Evolutionary conservation across 2,329 filamentous ascomycete species (phyloP), one percentile per base, ranked within the genome.

Genomic region (Exophiala xenobiotica): DNA sequence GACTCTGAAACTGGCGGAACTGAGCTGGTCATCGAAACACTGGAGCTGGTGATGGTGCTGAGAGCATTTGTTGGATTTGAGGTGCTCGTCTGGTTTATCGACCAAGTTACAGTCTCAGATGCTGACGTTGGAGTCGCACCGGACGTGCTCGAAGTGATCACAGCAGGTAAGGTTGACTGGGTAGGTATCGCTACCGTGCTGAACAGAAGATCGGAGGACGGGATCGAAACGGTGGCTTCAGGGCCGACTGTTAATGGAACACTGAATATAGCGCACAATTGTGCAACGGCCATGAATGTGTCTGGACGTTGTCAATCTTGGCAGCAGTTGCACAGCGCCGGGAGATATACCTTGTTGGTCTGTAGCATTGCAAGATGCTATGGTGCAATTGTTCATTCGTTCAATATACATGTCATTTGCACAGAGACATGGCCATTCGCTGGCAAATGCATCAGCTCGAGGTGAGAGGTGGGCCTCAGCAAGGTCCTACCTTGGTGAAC

Each of bases 391-490:
- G 38, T 56, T 58, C 45, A 61, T 33, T 12, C 48, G 42, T 33
- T 59, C 51, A 20, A 62, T 52, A 19, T 60, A 62, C 27, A 49
- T 50, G 37, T 54, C 39, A 26, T 58, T 45, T 22, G 47, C 46
- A 37, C 60, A 62, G n/a, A 62, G 52, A 41, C 60, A 62, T 33
- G 56, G 33, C 60, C 60, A 62, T 51, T 61, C 40, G 26, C 53
- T 58, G 8, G 16, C 24, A 19, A 2, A 7, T 12, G 12, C 6
- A 12, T 27, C 24, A 27, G 24, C 11, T 31, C n/a, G 11, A 1
- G 2, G 20, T 27, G 29, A 33, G 19, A 35, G 20, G 4, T 11
- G 22, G 14, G 16, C n/a, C 14, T n/a, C 11, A 20, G 18, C n/a
- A 18, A 4, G 20, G 7, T 37, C 19, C 6, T 46, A 58, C 56